Conservation (phyloP, 2,329 filamentous ascomycete species). For the Fusarium sp. region DNA sequence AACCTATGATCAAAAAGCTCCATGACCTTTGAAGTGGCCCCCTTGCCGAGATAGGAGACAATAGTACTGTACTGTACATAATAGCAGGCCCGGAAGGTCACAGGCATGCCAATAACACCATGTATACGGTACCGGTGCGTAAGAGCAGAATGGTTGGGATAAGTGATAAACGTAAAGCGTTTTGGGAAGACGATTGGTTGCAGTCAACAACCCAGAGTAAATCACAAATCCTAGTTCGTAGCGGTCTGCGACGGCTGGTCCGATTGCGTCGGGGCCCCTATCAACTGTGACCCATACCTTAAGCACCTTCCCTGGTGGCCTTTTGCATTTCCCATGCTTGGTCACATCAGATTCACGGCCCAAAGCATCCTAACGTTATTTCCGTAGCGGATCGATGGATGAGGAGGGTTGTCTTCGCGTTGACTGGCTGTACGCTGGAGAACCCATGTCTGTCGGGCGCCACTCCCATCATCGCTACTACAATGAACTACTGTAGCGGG, state of each 20-base stretch:
- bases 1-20: background rate
- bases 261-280: slow-evolving; percentile 25
- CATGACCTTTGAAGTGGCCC: background rate
- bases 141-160: slow-evolving; percentile 16
- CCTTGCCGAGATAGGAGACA: background rate
- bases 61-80: background rate
- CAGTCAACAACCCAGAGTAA: slow-evolving; percentile 9
- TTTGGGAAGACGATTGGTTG: slow-evolving; percentile 28
- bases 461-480: slow-evolving; percentile 47
- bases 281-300: slow-evolving; percentile 22
- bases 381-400: slow-evolving; percentile 32
- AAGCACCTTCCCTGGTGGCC: slow-evolving; percentile 28
- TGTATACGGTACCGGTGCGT: background rate
- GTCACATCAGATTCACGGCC: slow-evolving; percentile 40
- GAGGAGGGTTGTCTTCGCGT: slow-evolving; percentile 30
- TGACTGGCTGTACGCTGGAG: slow-evolving; percentile 39
- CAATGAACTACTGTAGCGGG: slow-evolving; percentile 41
- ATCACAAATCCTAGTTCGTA: slow-evolving; percentile 28
- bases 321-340: slow-evolving; percentile 44
- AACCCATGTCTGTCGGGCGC: slow-evolving; percentile 41
- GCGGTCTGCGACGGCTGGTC: slow-evolving; percentile 39
- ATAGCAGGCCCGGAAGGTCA: background rate
- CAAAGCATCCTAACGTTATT: slow-evolving; percentile 42
- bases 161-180: slow-evolving; percentile 31
- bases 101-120: background rate